Base-by-base conservation (phyloP, 148 eudicot genomes). In the Camellia lanceoleosa region DNA sequence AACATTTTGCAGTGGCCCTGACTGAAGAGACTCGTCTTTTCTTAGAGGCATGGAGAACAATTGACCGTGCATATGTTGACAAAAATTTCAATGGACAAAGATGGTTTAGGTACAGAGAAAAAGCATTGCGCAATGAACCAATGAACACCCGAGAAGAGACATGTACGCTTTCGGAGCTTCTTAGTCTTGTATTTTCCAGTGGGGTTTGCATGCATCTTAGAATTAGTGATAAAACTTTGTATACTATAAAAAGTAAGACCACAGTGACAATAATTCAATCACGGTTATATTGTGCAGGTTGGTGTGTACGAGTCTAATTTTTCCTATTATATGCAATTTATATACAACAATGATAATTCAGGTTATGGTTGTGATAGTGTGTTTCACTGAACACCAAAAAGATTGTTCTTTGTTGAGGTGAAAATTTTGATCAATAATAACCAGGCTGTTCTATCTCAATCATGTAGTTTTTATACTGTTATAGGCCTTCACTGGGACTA, bases 91-190 rank as follows among this genome's bases (percentile, higher is more conserved):
- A 96, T 84, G 99, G 99, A 60, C 98, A 96, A 86, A 96, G 97
- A 83, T 96, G 99, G 99, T 93, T 96, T 80, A 96, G 95, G 82
- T 96, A 93, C 88, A 89, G 99, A 85, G 99, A 93, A 84, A 89
- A 90, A 79, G 98, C 97, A 61, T 83, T 96, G 69, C 97, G 95
- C 71, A 88, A 68, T 84, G 98, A 92, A 79, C 99, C 99, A 38
- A 96, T 93, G 99, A 93, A 86, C 86, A 91, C 85, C 15, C 85
- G 99, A 79, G 89, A 92, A 84, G 92, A 96, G 83, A 96, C 99
- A 74, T 96, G 99, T 96, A 92, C 81, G 89, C 46, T 2, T n/a
- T 41, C 55, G 7, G 42, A 74, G 63, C 56, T 73, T 59, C 59
- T 43, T 59, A 54, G 38, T 78, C 76, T 42, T 52, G 43, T 71